phyloP scores from a whole-genome alignment of 2,329 filamentous ascomycete species.

The Neonectria neomacrospora region DNA sequence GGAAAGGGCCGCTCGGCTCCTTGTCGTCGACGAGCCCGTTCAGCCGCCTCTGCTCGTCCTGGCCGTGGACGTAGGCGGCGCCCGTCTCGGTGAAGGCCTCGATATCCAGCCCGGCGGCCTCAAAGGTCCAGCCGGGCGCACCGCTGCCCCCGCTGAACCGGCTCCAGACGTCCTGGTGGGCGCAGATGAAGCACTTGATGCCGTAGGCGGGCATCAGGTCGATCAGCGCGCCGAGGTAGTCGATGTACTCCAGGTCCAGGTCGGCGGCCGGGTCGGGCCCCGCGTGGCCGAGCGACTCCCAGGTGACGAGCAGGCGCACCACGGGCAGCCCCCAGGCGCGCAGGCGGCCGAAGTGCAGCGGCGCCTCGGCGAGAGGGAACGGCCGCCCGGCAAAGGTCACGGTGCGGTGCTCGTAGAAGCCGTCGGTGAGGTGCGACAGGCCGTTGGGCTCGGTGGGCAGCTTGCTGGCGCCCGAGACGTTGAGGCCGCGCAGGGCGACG shows the following conservation, averaged over 20 bases:
- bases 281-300: constrained; percentile 53
- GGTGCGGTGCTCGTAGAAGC: constrained; percentile 52
- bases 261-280: constrained; percentile 48
- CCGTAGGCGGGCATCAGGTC: constrained; percentile 53
- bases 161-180: constrained; percentile 57
- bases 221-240: constrained; percentile 51
- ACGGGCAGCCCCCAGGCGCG: constrained; percentile 53
- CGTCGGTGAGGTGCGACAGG: constrained; percentile 53
- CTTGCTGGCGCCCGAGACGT: constrained; percentile 55
- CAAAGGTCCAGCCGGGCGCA: constrained; percentile 56
- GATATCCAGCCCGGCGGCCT: constrained; percentile 53
- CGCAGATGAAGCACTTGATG: constrained; percentile 56
- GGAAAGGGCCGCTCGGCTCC: constrained; percentile 51
- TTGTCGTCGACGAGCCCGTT: constrained; percentile 42
- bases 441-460: constrained; percentile 51
- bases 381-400: constrained; percentile 54
- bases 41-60: constrained; percentile 47
- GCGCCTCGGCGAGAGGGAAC: constrained; percentile 52
- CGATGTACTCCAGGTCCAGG: constrained; percentile 53
- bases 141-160: constrained; percentile 56
- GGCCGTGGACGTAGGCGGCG: constrained; percentile 50
- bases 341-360: constrained; percentile 52
- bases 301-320: constrained; percentile 55
- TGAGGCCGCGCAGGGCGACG: constrained; percentile 54
- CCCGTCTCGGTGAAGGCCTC: constrained; percentile 50